A percentile compares a stretch with the other conserved stretches of the same genome.
phyloP scores from a whole-genome alignment of 2,329 filamentous ascomycete species.

The Albifimbria verrucaria region DNA sequence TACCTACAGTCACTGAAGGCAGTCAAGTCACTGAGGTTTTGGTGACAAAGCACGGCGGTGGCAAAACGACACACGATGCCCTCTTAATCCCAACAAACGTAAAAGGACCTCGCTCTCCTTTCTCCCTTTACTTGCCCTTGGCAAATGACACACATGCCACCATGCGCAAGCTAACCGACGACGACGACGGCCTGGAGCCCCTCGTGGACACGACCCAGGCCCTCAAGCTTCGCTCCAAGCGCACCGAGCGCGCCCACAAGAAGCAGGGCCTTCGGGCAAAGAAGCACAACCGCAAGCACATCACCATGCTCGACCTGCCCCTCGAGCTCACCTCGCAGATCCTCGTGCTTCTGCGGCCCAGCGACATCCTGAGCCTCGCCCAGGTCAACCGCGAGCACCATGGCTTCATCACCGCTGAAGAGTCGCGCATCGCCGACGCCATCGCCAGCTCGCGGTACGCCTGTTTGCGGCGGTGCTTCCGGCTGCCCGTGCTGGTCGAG shows the following conservation, averaged over 20 bases:
- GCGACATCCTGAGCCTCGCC: conserved; percentile 1
- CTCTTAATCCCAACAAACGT: too few species aligned
- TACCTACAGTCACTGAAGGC: too few species aligned
- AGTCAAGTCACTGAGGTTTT: too few species aligned
- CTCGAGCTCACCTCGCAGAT: neutral
- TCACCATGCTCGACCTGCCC: conserved; percentile 1
- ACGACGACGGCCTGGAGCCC: conserved; percentile 1
- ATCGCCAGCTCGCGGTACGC: conserved; percentile 1
- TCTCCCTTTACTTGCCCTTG: too few species aligned
- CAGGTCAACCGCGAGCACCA: conserved; percentile 2
- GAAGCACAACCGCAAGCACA: neutral
- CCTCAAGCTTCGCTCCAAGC: neutral
- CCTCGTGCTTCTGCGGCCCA: neutral
- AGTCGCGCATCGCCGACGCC: neutral
- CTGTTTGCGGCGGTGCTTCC: conserved; percentile 1
- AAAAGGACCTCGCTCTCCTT: too few species aligned
- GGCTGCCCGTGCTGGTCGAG: neutral
- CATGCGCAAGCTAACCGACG: neutral
- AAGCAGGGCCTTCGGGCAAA: neutral
- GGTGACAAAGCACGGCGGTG: too few species aligned
- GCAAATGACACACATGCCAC: too few species aligned
- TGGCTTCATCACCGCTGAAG: neutral
- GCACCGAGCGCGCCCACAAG: conserved; percentile 1
- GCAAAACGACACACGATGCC: too few species aligned
- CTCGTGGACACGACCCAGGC: conserved; percentile 1